Conservation (phyloP, 148 eudicot species). For the Oxyria digyna region DNA sequence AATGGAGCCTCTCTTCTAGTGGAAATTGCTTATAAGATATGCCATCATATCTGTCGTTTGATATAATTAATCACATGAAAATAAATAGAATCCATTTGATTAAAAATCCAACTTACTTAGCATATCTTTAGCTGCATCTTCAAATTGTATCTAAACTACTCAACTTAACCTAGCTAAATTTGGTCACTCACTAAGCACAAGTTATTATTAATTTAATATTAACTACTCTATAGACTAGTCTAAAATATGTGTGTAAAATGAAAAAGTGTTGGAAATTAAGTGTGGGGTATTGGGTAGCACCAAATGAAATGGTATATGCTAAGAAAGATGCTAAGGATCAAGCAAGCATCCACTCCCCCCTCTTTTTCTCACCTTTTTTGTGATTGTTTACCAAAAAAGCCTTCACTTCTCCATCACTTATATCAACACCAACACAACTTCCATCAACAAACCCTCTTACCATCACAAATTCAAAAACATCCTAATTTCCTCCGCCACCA, state of each 20-base stretch:
- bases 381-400: neutral
- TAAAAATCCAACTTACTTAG: neutral
- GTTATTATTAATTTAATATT: neutral
- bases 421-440: conserved; percentile 3
- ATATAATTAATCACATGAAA: neutral
- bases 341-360: conserved; percentile 7
- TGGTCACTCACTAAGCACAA: neutral
- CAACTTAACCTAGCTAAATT: neutral
- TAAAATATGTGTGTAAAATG: neutral
- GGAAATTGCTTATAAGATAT: neutral
- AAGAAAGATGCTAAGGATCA: conserved; percentile 18
- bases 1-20: conserved; percentile 1
- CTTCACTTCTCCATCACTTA: conserved; percentile 11
- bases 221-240: too few species aligned
- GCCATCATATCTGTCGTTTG: neutral
- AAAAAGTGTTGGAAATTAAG: conserved; percentile 7
- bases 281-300: conserved; percentile 9
- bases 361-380: conserved; percentile 1
- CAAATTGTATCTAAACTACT: neutral
- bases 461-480: neutral
- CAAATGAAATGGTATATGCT: conserved; percentile 24
- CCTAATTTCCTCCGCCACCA: neutral
- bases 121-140: neutral
- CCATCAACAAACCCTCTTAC: conserved; percentile 12
- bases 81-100: neutral